Evolutionary conservation across 352 stramenopile species (phyloP).

Genomic region (Elongisporangium anandrum): DNA sequence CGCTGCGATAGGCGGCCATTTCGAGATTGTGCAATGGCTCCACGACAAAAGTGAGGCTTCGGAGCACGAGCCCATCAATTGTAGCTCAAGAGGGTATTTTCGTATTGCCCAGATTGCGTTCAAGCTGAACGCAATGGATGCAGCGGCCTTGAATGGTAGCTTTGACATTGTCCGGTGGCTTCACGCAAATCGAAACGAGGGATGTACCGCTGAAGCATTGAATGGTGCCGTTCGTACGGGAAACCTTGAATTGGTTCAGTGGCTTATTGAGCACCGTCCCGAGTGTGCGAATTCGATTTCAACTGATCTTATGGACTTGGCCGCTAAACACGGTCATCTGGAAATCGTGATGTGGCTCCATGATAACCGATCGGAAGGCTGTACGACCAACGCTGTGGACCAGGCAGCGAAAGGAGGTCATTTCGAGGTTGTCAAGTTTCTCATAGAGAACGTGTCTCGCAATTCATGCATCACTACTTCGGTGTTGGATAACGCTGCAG

Average conservation of each 20-base stretch:
- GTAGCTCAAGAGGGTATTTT: too few species aligned
- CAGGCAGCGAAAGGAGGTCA: too few species aligned
- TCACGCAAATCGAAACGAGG: constrained; percentile 19
- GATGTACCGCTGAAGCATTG: constrained; percentile 32
- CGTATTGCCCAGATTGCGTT: too few species aligned
- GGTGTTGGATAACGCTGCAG: too few species aligned
- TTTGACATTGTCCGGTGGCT: constrained; percentile 26
- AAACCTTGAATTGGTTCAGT: constrained; percentile 24
- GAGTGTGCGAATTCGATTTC: constrained; percentile 17
- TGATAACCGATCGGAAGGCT: constrained; percentile 9
- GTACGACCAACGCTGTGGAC: too few species aligned
- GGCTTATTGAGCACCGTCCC: constrained; percentile 17
- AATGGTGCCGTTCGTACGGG: constrained; percentile 20
- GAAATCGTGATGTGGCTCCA: constrained; percentile 27
- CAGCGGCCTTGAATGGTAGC: constrained; percentile 8
- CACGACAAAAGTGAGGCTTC: constrained; percentile 18
- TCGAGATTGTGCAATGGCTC: constrained; percentile 27
- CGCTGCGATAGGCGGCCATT: constrained; percentile 12
- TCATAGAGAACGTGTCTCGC: too few species aligned
- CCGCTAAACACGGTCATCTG: constrained; percentile 20
- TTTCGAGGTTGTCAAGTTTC: too few species aligned
- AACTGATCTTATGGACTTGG: constrained; percentile 21
- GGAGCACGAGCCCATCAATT: too few species aligned
- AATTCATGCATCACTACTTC: too few species aligned
- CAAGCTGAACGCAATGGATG: too few species aligned